phyloP scores from a whole-genome alignment of 768 basidiomycete species.

The Lactarius deliciosus region DNA sequence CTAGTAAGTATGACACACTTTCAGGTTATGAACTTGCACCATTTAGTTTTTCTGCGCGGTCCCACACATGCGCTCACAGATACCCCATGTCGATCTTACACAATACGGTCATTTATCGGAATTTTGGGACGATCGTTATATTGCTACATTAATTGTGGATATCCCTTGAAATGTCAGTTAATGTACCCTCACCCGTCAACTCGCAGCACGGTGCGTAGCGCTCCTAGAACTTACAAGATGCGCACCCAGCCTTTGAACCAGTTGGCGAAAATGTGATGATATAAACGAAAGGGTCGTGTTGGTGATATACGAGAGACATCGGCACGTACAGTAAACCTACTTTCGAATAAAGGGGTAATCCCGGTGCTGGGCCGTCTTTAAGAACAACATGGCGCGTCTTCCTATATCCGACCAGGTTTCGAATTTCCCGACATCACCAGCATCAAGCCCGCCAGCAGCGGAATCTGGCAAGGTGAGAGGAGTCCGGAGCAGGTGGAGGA shows the following conservation, averaged over 20 bases:
- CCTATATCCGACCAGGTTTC: slow-evolving; percentile 9
- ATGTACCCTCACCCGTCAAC: neutral
- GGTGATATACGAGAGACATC: neutral
- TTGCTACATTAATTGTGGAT: slow-evolving; percentile 21
- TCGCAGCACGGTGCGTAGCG: neutral
- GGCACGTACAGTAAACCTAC: neutral
- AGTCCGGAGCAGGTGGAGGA: no score
- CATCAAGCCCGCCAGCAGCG: no score
- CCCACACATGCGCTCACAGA: neutral
- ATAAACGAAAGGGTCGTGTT: neutral
- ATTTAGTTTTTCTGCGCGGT: neutral
- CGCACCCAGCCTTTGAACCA: neutral
- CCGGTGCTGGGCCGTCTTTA: neutral
- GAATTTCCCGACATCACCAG: neutral
- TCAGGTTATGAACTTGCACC: neutral
- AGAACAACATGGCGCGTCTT: slow-evolving; percentile 10
- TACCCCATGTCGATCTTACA: slow-evolving; percentile 8
- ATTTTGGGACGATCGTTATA: neutral
- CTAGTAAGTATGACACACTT: slow-evolving; percentile 10
- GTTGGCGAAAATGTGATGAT: neutral
- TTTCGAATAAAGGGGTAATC: neutral
- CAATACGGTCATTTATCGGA: neutral
- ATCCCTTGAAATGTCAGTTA: slow-evolving; percentile 37
- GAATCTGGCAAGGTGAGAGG: no score
- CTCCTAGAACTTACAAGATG: neutral